Evolutionary conservation across 2,329 filamentous ascomycete genomes (phyloP).

Genomic region (Cladosporium cucumerinum): DNA sequence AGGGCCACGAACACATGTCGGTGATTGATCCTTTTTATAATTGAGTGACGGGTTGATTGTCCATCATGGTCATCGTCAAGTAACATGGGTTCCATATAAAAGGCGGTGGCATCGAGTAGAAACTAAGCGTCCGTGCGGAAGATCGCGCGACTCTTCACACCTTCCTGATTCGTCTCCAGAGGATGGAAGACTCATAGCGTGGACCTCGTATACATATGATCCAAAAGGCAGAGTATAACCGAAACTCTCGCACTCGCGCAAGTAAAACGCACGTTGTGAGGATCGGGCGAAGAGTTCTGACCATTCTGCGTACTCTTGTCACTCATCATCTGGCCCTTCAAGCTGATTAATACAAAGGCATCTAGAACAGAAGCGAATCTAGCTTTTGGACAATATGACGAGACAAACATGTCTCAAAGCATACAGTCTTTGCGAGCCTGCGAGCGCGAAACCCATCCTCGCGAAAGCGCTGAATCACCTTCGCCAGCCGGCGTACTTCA

Average conservation of each 20-base stretch:
- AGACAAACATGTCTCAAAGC: not conserved
- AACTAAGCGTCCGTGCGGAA: not conserved
- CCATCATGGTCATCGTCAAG: not conserved
- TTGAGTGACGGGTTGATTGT: not conserved
- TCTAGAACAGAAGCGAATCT: not conserved
- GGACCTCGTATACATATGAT: not conserved
- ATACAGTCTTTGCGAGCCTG: not conserved
- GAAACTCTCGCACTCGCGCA: not conserved
- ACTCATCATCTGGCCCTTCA: not conserved
- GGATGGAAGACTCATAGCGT: slow-evolving; percentile 1
- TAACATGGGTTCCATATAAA: not conserved
- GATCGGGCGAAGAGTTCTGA: too few species aligned
- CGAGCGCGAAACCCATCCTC: not conserved
- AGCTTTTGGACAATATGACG: not conserved
- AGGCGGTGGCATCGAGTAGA: not conserved
- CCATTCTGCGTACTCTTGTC: too few species aligned
- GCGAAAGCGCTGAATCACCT: not conserved
- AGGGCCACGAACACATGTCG: not conserved
- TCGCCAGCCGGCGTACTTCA: slow-evolving; percentile 7
- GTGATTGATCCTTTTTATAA: not conserved
- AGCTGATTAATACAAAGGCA: not conserved
- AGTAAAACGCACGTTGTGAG: not conserved
- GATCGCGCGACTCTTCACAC: slow-evolving; percentile 1
- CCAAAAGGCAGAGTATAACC: not conserved
- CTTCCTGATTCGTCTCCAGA: not conserved